Conservation (phyloP, 2,329 filamentous ascomycete genomes). For the Trichocomaceae sp. region DNA sequence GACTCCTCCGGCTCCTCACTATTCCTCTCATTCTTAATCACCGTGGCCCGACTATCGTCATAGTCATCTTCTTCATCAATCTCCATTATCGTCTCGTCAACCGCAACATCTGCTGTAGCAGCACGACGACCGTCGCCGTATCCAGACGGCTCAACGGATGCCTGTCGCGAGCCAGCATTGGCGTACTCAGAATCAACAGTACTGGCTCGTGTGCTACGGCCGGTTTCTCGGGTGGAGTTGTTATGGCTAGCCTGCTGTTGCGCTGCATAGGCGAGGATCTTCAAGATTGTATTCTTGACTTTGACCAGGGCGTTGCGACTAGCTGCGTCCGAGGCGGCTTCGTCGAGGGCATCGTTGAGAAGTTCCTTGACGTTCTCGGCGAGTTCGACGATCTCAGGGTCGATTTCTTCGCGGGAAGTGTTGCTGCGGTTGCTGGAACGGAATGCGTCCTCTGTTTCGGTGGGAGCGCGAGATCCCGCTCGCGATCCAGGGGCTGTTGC, state of each 20-base stretch:
- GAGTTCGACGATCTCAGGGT: constrained; percentile 36
- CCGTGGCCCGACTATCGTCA: constrained; percentile 12
- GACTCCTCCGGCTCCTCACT: constrained; percentile 7
- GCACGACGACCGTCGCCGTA: background rate
- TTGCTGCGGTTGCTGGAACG: constrained; percentile 43
- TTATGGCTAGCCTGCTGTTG: background rate
- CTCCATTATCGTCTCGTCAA: constrained; percentile 14
- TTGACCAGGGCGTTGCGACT: constrained; percentile 42
- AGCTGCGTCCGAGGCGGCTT: constrained; percentile 37
- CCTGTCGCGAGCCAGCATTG: constrained; percentile 8
- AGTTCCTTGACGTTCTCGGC: constrained; percentile 52
- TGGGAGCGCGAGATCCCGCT: constrained; percentile 36
- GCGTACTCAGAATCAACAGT: constrained; percentile 9
- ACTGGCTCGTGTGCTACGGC: constrained; percentile 23
- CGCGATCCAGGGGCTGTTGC: constrained; percentile 39
- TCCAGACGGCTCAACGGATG: constrained; percentile 4
- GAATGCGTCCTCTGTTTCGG: constrained; percentile 55
- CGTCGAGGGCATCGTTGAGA: constrained; percentile 51
- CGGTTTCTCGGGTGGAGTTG: constrained; percentile 17
- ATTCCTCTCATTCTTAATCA: constrained; percentile 14
- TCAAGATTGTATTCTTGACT: constrained; percentile 39
- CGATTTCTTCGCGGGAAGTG: constrained; percentile 37
- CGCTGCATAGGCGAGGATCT: constrained; percentile 39
- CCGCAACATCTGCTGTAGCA: constrained; percentile 5
- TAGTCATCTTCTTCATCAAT: constrained; percentile 13